A percentile compares a stretch with the other conserved stretches of the same genome.
Conservation (phyloP, 2,329 filamentous ascomycete species). For the Raffaelea arxii region DNA sequence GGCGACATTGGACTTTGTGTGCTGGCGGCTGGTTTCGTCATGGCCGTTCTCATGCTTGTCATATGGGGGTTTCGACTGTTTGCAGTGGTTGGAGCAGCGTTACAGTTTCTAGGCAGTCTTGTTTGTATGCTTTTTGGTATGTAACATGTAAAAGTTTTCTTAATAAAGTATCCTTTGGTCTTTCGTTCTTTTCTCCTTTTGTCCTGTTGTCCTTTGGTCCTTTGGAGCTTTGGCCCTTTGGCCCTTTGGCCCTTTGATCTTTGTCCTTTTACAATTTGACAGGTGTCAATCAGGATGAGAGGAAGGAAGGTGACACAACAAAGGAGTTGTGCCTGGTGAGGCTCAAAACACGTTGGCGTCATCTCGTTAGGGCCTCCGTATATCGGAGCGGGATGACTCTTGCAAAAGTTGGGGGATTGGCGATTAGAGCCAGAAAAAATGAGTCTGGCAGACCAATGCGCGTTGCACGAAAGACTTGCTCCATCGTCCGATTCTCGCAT, state of each 20-base stretch:
- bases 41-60: slow-evolving; percentile 11
- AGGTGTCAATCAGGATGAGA: no score
- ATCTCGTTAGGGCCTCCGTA: no score
- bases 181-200: background rate
- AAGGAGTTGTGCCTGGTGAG: no score
- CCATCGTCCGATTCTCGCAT: slow-evolving; percentile 7
- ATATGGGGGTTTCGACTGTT: slow-evolving; percentile 16
- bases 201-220: no score
- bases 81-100: background rate
- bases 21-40: slow-evolving; percentile 19
- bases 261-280: no score
- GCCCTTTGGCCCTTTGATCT: no score
- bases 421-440: background rate
- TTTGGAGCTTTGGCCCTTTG: no score
- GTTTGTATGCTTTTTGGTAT: background rate
- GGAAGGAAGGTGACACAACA: background rate
- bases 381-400: no score
- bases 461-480: slow-evolving; percentile 1
- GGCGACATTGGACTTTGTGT: slow-evolving; percentile 17
- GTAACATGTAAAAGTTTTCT: background rate
- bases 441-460: no score
- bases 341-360: no score
- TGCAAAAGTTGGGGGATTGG: background rate
- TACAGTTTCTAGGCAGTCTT: slow-evolving; percentile 1
- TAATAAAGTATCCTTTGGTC: background rate